Conservation (phyloP, 1,284 basidiomycete genomes). For the Apiotrichum veenhuisii region DNA sequence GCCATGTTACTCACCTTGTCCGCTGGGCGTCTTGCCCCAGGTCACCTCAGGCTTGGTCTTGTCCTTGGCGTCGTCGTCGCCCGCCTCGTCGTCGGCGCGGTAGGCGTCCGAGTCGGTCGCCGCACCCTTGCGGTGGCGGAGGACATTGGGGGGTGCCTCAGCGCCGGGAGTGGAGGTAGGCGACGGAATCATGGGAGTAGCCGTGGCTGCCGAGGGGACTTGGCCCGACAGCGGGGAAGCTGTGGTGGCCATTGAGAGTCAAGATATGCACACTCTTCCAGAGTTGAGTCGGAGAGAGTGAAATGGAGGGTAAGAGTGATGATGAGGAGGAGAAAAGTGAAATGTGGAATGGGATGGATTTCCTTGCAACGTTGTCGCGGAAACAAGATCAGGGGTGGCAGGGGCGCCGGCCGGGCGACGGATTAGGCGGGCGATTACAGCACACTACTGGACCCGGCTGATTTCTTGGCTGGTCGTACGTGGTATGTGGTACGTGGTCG, state of each 20-base stretch:
- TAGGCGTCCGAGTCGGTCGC: slow-evolving; percentile 5
- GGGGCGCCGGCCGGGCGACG: too few species aligned
- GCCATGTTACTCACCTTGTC: slow-evolving; percentile 61
- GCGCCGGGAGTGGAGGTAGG: background rate
- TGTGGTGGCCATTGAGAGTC: background rate
- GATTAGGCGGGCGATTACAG: too few species aligned
- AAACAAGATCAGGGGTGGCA: too few species aligned
- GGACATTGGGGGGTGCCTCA: background rate
- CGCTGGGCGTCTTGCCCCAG: slow-evolving; percentile 81
- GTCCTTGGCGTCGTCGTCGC: slow-evolving; percentile 10
- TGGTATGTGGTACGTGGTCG: too few species aligned
- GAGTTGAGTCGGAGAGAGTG: background rate
- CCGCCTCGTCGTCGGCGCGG: slow-evolving; percentile 20
- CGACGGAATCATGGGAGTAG: background rate
- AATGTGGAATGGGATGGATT: background rate
- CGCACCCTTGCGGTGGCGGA: slow-evolving; percentile 9
- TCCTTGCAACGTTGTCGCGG: too few species aligned
- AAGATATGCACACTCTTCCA: background rate
- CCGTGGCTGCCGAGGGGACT: background rate
- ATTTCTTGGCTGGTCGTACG: too few species aligned
- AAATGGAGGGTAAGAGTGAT: background rate
- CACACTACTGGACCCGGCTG: too few species aligned
- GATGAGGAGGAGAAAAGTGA: background rate
- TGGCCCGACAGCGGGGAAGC: background rate
- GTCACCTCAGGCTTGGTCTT: slow-evolving; percentile 57